A percentile compares a stretch with the other conserved stretches of the same genome.
Conservation (phyloP, 2,329 filamentous ascomycete genomes). For the Aureobasidium sp. region DNA sequence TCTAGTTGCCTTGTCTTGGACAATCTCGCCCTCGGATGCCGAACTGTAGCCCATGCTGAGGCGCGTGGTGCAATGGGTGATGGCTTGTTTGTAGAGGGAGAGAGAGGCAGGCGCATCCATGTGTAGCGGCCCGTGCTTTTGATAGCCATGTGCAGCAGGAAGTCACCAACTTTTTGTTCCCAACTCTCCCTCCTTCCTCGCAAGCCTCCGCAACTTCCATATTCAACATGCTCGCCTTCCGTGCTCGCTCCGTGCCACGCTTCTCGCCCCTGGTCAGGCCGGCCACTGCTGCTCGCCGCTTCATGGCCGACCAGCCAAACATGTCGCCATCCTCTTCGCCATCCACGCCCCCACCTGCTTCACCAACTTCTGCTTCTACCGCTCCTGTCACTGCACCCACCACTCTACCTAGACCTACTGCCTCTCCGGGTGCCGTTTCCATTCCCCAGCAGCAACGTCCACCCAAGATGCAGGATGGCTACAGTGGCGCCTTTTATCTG, state of each 20-base stretch:
- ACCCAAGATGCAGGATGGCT: not conserved
- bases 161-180: not conserved
- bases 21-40: slow-evolving; percentile 80
- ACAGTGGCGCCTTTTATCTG: slow-evolving; percentile 11
- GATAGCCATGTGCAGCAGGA: not conserved
- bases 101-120: not conserved
- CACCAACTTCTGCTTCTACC: not conserved
- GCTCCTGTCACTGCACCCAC: not conserved
- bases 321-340: not conserved
- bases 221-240: slow-evolving; percentile 2
- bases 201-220: not conserved
- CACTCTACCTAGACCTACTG: not conserved
- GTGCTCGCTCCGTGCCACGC: not conserved
- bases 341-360: not conserved
- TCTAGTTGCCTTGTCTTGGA: slow-evolving; percentile 79
- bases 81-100: not conserved
- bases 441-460: not conserved
- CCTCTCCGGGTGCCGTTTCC: not conserved
- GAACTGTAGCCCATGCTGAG: slow-evolving; percentile 40
- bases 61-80: not conserved
- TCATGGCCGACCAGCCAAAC: not conserved
- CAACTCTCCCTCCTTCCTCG: not conserved
- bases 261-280: not conserved
- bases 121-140: not conserved
- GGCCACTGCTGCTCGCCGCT: not conserved